phyloP scores from a whole-genome alignment of 1,284 basidiomycete genomes.

The Acaromyces ingoldii region DNA sequence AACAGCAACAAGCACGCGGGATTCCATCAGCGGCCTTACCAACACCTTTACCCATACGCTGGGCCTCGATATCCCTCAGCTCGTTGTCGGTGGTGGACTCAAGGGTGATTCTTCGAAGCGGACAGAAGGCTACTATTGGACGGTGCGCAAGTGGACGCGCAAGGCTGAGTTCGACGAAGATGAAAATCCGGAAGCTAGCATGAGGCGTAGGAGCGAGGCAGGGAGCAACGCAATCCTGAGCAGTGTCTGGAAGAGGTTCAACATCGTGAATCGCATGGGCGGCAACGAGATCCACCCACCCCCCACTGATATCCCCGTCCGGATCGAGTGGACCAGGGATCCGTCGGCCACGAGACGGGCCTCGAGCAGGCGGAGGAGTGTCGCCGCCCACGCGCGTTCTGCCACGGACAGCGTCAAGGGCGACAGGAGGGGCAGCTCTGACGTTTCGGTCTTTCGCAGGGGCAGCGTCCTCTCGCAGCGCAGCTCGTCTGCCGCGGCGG shows the following conservation, averaged over 20 bases:
- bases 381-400: conserved; percentile 1
- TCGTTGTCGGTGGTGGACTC: conserved; percentile 28
- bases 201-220: not conserved
- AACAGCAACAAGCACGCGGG: not conserved
- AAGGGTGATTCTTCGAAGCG: conserved; percentile 14
- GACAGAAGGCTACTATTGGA: conserved; percentile 45
- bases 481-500: not conserved
- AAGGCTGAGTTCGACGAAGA: conserved; percentile 3
- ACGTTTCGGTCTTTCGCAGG: not conserved
- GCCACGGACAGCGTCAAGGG: not conserved
- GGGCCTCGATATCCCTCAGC: conserved; percentile 19
- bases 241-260: conserved; percentile 41
- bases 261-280: conserved; percentile 28
- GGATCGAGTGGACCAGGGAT: conserved; percentile 45
- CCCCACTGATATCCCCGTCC: conserved; percentile 22
- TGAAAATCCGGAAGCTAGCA: not conserved
- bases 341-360: not conserved
- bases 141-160: conserved; percentile 35
- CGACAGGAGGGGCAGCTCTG: not conserved
- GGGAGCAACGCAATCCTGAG: conserved; percentile 25
- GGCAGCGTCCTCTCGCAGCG: too few relatives aligned
- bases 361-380: conserved; percentile 8
- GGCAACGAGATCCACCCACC: conserved; percentile 30
- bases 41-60: not conserved
- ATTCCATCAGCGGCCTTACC: not conserved